phyloP scores from a whole-genome alignment of 805 yeast genomes.

The Candida tallmaniae region DNA sequence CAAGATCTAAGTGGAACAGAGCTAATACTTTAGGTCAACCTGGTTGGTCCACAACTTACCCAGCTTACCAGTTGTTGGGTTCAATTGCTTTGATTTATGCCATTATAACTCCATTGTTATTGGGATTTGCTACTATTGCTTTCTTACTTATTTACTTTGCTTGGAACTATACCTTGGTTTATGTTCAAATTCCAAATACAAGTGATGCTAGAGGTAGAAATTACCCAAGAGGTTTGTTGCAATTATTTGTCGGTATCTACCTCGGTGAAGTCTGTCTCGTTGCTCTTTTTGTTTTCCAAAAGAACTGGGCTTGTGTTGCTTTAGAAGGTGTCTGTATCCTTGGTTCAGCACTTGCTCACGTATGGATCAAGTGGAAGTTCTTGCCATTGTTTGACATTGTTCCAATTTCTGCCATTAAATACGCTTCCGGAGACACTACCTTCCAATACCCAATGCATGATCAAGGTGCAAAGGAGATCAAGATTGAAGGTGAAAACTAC shows the following conservation, averaged over 20 bases:
- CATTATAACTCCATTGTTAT: slow-evolving; percentile 69
- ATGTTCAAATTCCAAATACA: slow-evolving; percentile 54
- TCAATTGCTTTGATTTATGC: slow-evolving; percentile 73
- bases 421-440: slow-evolving; percentile 40
- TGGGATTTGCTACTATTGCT: slow-evolving; percentile 62
- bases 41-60: slow-evolving; percentile 80
- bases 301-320: slow-evolving; percentile 75
- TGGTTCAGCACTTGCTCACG: slow-evolving; percentile 56
- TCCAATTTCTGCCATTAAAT: slow-evolving; percentile 60
- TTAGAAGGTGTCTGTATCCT: slow-evolving; percentile 58
- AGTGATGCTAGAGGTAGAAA: slow-evolving; percentile 67
- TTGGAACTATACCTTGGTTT: slow-evolving; percentile 56
- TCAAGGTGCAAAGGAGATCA: slow-evolving; percentile 59
- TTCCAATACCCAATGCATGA: slow-evolving; percentile 57
- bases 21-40: slow-evolving; percentile 59
- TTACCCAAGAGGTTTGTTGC: slow-evolving; percentile 69
- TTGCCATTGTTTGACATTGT: slow-evolving; percentile 63
- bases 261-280: slow-evolving; percentile 64
- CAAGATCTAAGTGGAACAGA: slow-evolving; percentile 88
- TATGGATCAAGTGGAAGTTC: slow-evolving; percentile 55
- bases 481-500: slow-evolving; percentile 45
- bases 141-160: slow-evolving; percentile 57
- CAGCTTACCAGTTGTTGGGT: slow-evolving; percentile 68
- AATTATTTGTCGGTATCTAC: slow-evolving; percentile 67
- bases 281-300: slow-evolving; percentile 71